Evolutionary conservation across 805 yeast species (phyloP).

Genomic region (Starmerella ratchasimensis): DNA sequence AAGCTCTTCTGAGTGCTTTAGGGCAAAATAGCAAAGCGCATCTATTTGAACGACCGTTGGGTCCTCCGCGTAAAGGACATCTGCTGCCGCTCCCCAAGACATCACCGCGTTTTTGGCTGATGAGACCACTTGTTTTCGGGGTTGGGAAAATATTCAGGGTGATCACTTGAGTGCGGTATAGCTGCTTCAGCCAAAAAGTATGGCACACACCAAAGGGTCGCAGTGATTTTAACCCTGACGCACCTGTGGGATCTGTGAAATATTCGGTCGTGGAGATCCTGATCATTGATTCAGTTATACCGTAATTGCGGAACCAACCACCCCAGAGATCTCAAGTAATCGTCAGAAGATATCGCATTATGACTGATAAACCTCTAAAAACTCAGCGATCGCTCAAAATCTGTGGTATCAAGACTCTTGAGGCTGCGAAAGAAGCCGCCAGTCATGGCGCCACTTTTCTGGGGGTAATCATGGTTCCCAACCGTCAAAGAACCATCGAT

Average conservation of each 20-base stretch:
- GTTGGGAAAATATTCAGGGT: conserved; percentile 1
- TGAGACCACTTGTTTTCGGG: background rate
- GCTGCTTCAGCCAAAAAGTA: background rate
- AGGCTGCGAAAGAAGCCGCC: conserved; percentile 60
- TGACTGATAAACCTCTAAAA: too few species aligned
- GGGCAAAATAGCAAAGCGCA: conserved; percentile 16
- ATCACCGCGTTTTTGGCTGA: background rate
- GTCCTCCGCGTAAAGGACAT: conserved; percentile 9
- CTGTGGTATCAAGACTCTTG: conserved; percentile 62
- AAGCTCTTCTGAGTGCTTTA: conserved; percentile 9
- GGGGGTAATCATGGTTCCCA: conserved; percentile 83
- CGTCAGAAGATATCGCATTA: too few species aligned
- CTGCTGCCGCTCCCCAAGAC: conserved; percentile 18
- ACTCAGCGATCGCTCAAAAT: too few species aligned
- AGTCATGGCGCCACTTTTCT: conserved; percentile 58
- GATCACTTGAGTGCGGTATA: background rate
- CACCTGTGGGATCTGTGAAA: too few species aligned
- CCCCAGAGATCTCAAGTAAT: too few species aligned
- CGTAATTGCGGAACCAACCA: too few species aligned
- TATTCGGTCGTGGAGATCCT: too few species aligned
- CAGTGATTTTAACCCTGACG: too few species aligned
- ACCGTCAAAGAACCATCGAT: conserved; percentile 55
- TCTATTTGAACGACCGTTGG: conserved; percentile 14
- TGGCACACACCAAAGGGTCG: background rate
- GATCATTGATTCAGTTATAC: too few species aligned